Evolutionary conservation across 2,329 filamentous ascomycete species (phyloP), one percentile per base, ranked within the genome.

Genomic region (Lecanicillium sp.): DNA sequence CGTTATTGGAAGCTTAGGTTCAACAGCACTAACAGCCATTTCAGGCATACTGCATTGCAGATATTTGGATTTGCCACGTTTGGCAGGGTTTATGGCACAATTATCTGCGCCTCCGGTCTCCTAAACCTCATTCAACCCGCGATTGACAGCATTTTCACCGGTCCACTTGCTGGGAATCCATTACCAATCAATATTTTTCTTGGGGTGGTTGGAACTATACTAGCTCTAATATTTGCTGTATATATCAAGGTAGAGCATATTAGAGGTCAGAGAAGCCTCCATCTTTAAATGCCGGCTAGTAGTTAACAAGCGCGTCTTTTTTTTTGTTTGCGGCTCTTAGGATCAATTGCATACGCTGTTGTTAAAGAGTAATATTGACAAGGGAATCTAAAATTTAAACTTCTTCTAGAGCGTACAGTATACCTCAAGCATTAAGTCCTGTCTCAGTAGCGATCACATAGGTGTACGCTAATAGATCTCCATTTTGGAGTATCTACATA

Each of bases 61-160:
- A 81, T 87, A 3, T 88, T 88, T 48, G 84, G 83, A 3, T 87
- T 87, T 53, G 71, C 75, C n/a, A 86, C 83, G 0, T 88, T 88
- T 45, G 83, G 83, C 9, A 84, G 84, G 43, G 81, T 89, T 12
- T 88, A 88, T 54, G 84, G 84, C 12, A 70, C 83, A 4, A 75
- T 88, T 40, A 85, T 85, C 38, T 86, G 81, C 52, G 56, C 83
- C 5, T 82, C 83, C 0, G 84, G 84, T 3, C 49, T 87, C 0
- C 70, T 83, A 44, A 86, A 85, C 54, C 81, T 88, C 53, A 65
- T 71, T 0, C 83, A 88, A 57, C 75, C 78, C 0, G 82, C 72
- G 0, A 64, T 89, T 29, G 83, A 88, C 51, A 71, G 77, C 0
- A 59, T 83, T 15, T 84, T 80, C 0, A 78, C 85, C 48, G 68